Base-by-base conservation (phyloP, 805 yeast genomes). In the Brettanomyces anomalus region DNA sequence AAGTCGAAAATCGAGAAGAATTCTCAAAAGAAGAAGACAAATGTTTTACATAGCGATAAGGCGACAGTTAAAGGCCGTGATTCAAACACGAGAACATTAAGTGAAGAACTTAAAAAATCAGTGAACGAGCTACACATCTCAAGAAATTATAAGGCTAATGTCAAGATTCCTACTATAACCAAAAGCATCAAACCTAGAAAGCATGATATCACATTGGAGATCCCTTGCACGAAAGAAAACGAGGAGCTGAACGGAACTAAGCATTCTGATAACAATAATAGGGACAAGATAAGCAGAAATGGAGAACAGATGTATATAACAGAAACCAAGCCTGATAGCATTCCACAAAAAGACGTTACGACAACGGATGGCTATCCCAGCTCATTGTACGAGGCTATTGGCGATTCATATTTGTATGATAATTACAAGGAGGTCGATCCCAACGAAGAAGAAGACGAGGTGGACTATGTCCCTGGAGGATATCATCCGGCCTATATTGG, bases 401-500 rank as follows among this genome's bases (percentile, higher is more conserved):
- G 47, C 7, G 70, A 62, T n/a, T 58, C 62, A 2, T 68, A 64
- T 10, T 61, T 55, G n/a, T 59, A 61, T 7, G 60, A 65, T 1
- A 65, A 65, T 31, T 68, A 62, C 39, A 65, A 60, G 39, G 56
- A 55, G 24, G 49, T 55, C 16, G 64, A 64, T 44, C 59, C 61
- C 31, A 55, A 61, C 19, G 82, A 85, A 52, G 99, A 93, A 59
- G 99, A 93, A 63, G 84, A 85, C 46, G 66, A 73, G 37, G 78
- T 77, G 44, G 98, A 93, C 63, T 93, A 93, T 62, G 78, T 77
- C 45, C 78, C 80, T 8, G 97, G 97, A 19, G 99, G 99, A 0
- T 93, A 93, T 60, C 98, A 93, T 57, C 96, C 98, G 0, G 93
- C 94, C 11, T 78, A 65, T 49, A 78, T 87, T 40, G 97, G 97